Base-by-base conservation (phyloP, 306 rosid species). In the Prunus dulcis region DNA sequence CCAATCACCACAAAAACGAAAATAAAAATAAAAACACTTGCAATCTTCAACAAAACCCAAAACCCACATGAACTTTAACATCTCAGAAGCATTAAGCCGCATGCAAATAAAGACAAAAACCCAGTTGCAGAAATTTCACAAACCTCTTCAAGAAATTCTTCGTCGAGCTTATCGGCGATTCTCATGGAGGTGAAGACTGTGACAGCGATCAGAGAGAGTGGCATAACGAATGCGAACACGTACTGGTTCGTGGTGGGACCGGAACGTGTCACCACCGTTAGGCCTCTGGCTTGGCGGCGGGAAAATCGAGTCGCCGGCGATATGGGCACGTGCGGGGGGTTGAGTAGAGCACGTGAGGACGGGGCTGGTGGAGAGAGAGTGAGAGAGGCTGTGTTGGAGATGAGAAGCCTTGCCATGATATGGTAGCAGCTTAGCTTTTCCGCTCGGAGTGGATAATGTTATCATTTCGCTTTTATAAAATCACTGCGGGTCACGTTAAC, bases 121-220 rank as follows among this genome's bases (percentile, higher is more conserved):
- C 34, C 12, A 60, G 30, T 0, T 52, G 41, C 60, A 41, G 50
- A 68, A 76, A n/a, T 2, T 7, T 57, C 3, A 63, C 45, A 47
- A 84, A 93, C 98, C 93, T 89, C 98, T 75, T 91, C 93, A 6
- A 85, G 87, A 76, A 78, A 93, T 3, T 89, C 87, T 53, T 68
- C 71, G 84, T 93, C 97, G 69, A 93, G 97, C 74, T 86, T 87
- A 6, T 89, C 82, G 14, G 86, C 89, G 15, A 93, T 83, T 79
- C 82, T 80, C 47, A 87, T 77, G 3, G 98, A 85, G 20, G 97
- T 73, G 60, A 88, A 75, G 57, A 84, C 82, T 3, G 98, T 93
- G 83, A 82, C 30, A n/a, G 76, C 83, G 46, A 93, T 78, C 22
- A 93, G 97, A 55, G 97, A 88, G 22, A 89, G 34, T 0, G 98